These are phyloP conservation scores for Thielaviopsis populi DNA, from an alignment of 2,329 filamentous ascomycete species.

Conservation along the genomic window DNA sequence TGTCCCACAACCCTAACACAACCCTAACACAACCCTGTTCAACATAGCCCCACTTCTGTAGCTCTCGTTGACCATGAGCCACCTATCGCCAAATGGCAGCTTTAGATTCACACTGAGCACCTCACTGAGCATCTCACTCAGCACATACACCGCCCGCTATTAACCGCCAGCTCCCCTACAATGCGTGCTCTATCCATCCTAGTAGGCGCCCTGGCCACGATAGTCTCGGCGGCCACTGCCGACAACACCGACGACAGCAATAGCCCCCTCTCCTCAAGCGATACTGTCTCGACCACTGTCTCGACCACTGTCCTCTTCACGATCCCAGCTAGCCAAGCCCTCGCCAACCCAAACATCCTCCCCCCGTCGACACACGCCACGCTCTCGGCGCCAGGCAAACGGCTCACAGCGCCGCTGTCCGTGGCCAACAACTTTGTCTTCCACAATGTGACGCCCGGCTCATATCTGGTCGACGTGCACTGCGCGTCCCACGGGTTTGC, in stretches of 20 bases:
- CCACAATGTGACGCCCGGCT: slow-evolving; percentile 51
- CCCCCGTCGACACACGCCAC: slow-evolving; percentile 54
- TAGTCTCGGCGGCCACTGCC: slow-evolving; percentile 22
- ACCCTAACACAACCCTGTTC: background rate
- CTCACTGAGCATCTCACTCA: background rate
- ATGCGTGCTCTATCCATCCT: slow-evolving; percentile 20
- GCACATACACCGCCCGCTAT: background rate
- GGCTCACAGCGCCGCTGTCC: slow-evolving; percentile 46
- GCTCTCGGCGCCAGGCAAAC: slow-evolving; percentile 29
- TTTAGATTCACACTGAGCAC: background rate
- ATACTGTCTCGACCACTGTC: slow-evolving; percentile 33
- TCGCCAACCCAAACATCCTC: slow-evolving; percentile 38
- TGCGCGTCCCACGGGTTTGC: slow-evolving; percentile 60
- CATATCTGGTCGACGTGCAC: slow-evolving; percentile 72
- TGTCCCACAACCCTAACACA: background rate
- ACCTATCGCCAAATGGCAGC: background rate
- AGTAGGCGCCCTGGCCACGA: slow-evolving; percentile 22
- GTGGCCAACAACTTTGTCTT: slow-evolving; percentile 61
- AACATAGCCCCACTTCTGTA: background rate
- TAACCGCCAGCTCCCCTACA: background rate
- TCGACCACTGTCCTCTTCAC: slow-evolving; percentile 29
- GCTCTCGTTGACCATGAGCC: background rate
- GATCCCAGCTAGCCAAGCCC: slow-evolving; percentile 30
- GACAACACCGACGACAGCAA: slow-evolving; percentile 5
- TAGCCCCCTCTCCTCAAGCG: slow-evolving; percentile 25